Base-by-base conservation (phyloP, 2,329 filamentous ascomycete species). In the Trichophaea hybrida region DNA sequence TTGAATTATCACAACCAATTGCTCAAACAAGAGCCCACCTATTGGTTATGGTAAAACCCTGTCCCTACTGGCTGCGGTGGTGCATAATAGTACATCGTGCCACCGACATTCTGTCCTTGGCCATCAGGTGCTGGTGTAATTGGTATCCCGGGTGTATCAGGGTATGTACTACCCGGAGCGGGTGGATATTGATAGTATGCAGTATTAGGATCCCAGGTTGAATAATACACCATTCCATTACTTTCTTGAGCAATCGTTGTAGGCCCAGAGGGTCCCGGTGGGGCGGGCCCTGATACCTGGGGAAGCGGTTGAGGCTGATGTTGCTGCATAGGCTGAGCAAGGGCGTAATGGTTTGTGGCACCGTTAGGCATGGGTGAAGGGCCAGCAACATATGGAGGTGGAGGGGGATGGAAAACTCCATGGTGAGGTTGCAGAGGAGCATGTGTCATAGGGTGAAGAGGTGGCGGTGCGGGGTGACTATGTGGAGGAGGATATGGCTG, bases 181-280 rank as follows among this genome's bases (percentile, higher is more conserved):
- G 17, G 71, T 68, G 53, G 74, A 70, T 64, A 80, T 74, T 0
- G 78, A 74, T 32, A 80, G 75, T 52, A 90, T 69, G 89, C 84
- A 24, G 43, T 34, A n/a, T 83, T 78, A 6, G 87, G 79, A 69
- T 94, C 86, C 68, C 89, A 90, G 51, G 63, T 65, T 13, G 59
- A 64, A 71, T 95, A 98, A 72, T 94, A 97, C 0, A 95, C 89
- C 80, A 94, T 97, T 63, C 93, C 93, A 67, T 95, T 94, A 64
- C 84, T 83, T 74, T 97, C 91, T 71, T 96, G 90, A 0, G 88
- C 88, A 52, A 85, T 79, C 56, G 59, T 69, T 65, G 61, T 67
- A 58, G 59, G 66, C 54, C 51, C 68, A 59, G 59, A 60, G 31
- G 69, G 66, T 15, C 65, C 64, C 35, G 66, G 68, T 1, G 70